These are phyloP conservation scores for Sistotremastrum niveocremeum DNA, from an alignment of 768 basidiomycete species.

Conservation along the genomic window DNA sequence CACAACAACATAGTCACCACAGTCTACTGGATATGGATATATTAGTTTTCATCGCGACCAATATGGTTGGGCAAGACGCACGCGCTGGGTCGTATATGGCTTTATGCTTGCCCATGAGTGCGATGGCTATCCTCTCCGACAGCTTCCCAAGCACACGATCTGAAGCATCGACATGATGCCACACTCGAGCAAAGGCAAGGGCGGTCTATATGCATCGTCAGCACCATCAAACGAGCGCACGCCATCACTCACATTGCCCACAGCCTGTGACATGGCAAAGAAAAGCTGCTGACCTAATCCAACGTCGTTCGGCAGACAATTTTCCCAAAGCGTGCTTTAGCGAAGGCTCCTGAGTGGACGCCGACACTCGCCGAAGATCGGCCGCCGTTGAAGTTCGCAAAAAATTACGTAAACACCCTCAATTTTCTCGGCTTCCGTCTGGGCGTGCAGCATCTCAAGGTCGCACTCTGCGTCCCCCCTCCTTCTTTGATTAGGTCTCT, in stretches of 20 bases:
- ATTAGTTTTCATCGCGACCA: not conserved
- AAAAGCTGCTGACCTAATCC: too few species aligned
- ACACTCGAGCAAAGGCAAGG: conserved; percentile 86
- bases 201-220: conserved; percentile 51
- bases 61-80: conserved; percentile 22
- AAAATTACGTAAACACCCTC: too few species aligned
- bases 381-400: too few species aligned
- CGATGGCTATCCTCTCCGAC: conserved; percentile 85
- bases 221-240: not conserved
- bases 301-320: too few species aligned
- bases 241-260: conserved; percentile 55
- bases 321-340: too few species aligned
- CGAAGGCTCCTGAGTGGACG: too few species aligned
- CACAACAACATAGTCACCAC: conserved; percentile 95
- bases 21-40: conserved; percentile 54
- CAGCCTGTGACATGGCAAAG: conserved; percentile 56
- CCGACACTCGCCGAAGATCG: too few species aligned
- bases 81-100: conserved; percentile 90
- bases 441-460: too few species aligned
- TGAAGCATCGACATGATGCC: conserved; percentile 90
- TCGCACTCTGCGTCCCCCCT: too few species aligned
- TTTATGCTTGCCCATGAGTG: conserved; percentile 98
- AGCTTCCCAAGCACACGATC: conserved; percentile 90
- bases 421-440: too few species aligned
- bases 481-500: too few species aligned